Evolutionary conservation across 192 early-diverging fungal species (phyloP), one percentile per base, ranked within the genome.

Genomic region (Coemansia sp.): DNA sequence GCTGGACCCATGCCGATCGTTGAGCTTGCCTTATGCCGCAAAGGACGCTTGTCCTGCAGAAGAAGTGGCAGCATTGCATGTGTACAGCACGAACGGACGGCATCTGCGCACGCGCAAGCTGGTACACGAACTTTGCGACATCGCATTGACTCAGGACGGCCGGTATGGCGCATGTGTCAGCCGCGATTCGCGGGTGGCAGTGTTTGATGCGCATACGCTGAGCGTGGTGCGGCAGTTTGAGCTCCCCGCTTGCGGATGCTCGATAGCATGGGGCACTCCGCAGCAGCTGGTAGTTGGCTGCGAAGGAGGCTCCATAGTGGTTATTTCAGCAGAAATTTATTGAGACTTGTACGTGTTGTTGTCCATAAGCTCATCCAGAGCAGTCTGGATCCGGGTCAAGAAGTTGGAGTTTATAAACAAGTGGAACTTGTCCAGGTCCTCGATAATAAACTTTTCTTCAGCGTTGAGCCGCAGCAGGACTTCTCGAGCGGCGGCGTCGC

Each of bases 341-440:
- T 11, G 21, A 23, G 56, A 45, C 56, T 85, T 87, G 58, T 89
- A 91, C 0, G 84, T 82, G 60, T 89, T 89, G 49, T 84, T 79
- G 69, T 91, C 84, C 53, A 91, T 68, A 40, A 89, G 77, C 60
- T 83, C 80, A 44, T 91, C 89, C 30, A 89, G 70, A 54, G 81
- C 83, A 3, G 56, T 50, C 39, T 85, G 82, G 3, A 91, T 52
- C 44, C 81, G 59, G 10, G 82, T 71, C 3, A 89, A 69, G 39
- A 77, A 82, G 3, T 66, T 70, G 6, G 83, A 63, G 56, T 86
- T 85, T 34, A 93, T 84, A 57, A 91, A 89, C 49, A 93, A 58
- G 59, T 93, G 91, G 0, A 85, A 90, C 6, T 83, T 86, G 72
- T 93, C 91, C 12, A 93, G 67, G 49, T 93, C 89, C 60, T 89